phyloP scores from a whole-genome alignment of 306 rosid species.

The Malus domestica region DNA sequence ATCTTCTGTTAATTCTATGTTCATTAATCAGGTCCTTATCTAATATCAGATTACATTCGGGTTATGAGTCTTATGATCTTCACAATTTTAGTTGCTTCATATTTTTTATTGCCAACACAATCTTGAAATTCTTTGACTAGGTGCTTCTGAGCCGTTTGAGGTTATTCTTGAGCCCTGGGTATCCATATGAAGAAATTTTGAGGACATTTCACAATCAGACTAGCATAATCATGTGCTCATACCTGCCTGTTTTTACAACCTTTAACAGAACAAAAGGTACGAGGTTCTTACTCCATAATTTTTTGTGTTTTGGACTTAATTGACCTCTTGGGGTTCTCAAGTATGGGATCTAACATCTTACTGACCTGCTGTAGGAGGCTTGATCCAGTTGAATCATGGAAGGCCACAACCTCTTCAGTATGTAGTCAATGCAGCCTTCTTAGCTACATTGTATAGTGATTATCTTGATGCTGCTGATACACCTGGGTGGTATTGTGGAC shows the following conservation, averaged over 20 bases:
- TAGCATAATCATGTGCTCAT: conserved; percentile 90
- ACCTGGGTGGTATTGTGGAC: conserved; percentile 99
- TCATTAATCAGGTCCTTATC: neutral
- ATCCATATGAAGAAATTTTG: conserved; percentile 94
- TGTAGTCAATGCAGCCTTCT: conserved; percentile 90
- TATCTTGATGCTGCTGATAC: conserved; percentile 97
- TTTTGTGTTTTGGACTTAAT: neutral
- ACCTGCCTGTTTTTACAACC: conserved; percentile 74
- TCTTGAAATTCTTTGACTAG: conserved; percentile 31
- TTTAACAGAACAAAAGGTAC: conserved; percentile 93
- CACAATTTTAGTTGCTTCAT: neutral
- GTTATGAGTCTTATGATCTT: neutral
- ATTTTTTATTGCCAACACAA: neutral
- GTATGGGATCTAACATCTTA: conserved; percentile 3
- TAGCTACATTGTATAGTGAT: conserved; percentile 85
- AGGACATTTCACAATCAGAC: conserved; percentile 96
- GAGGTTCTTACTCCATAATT: neutral
- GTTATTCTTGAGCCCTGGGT: conserved; percentile 97
- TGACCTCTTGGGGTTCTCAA: neutral
- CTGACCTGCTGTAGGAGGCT: conserved; percentile 54
- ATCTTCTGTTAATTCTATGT: neutral
- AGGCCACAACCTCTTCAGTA: conserved; percentile 97
- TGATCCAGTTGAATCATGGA: conserved; percentile 91
- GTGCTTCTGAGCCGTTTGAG: conserved; percentile 95
- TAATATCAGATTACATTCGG: neutral